Percentiles rank a stretch among this genome's conserved stretches.
phyloP scores from a whole-genome alignment of 83 land plant species.

The Picea mariana region DNA sequence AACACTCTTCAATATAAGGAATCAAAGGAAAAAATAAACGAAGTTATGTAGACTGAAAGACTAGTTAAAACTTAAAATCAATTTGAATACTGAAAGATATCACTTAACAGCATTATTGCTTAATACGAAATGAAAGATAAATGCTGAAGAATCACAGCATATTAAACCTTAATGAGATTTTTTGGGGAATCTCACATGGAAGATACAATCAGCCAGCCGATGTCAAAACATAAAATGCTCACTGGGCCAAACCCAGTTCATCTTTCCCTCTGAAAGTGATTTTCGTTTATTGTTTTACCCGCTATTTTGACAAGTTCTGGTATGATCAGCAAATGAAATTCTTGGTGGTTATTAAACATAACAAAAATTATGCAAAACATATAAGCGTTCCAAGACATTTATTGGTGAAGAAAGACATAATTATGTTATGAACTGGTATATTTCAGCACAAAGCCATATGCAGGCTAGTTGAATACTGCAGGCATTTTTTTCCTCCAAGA shows the following conservation, averaged over 20 bases:
- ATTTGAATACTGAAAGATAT: background rate
- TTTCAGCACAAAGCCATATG: no score
- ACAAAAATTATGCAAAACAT: no score
- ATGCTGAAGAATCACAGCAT: background rate
- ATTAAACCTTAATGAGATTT: background rate
- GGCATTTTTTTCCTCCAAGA: no score
- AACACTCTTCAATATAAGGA: slow-evolving; percentile 6
- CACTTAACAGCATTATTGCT: background rate
- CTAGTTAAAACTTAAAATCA: background rate
- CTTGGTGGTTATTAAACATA: no score
- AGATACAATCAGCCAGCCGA: no score
- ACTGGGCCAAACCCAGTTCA: background rate
- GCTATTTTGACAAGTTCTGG: no score
- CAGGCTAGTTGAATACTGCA: no score
- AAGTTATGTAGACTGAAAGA: background rate
- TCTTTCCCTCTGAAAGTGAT: background rate
- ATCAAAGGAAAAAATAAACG: background rate
- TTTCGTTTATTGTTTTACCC: background rate
- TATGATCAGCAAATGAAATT: no score
- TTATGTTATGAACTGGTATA: no score
- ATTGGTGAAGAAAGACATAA: no score
- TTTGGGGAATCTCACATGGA: background rate
- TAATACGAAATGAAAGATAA: background rate
- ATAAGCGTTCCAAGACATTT: no score
- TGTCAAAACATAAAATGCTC: background rate